Base-by-base conservation (phyloP, 2,329 filamentous ascomycete genomes). In the Microthyrium microscopicum region DNA sequence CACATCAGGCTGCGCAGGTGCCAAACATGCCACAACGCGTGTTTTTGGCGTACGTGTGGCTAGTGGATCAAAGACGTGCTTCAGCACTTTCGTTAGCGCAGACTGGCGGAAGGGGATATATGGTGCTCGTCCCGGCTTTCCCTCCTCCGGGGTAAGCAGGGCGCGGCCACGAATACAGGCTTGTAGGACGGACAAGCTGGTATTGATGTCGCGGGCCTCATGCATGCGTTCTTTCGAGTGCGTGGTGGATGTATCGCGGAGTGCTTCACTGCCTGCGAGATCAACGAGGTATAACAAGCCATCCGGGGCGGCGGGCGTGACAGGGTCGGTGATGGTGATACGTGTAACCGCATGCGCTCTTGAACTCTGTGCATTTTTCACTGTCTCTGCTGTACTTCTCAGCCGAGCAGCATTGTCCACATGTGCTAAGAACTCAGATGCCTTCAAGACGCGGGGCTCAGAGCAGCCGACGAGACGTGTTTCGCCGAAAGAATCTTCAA, bases 151-250 rank as follows among this genome's bases (percentile, higher is more conserved):
- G 4, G 16, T 16, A 9, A 25, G 22, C 19, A 19, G 20, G 13
- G 31, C 21, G 6, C 31, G 20, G 8, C 31, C 31, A 6, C 31
- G 31, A 8, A 33, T 33, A 11, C 31, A 33, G 22, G 24, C 31
- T 9, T 21, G 24, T 17, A 33, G 21, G 11, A 26, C 20, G 2
- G 31, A 33, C 44, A 98, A 61, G 45, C 80, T 89, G 60, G 82
- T 87, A 62, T 98, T 98, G 67, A 98, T 98, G 52, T 81, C 92
- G 47, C 94, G 85, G 1, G 89, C 94, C 59, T 98, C 89, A 55
- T 78, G 81, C 60, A 91, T 72, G 29, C 84, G 69, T 29, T 87
- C 83, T 2, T 87, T 87, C 38, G 84, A 81, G 3, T 77, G 83
- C 40, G 80, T 76, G 31, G 80, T 85, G 52, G 91, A 76, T 56